Evolutionary conservation across 2,329 filamentous ascomycete species (phyloP), one percentile per base, ranked within the genome.

Genomic region (Raffaelea arxii): DNA sequence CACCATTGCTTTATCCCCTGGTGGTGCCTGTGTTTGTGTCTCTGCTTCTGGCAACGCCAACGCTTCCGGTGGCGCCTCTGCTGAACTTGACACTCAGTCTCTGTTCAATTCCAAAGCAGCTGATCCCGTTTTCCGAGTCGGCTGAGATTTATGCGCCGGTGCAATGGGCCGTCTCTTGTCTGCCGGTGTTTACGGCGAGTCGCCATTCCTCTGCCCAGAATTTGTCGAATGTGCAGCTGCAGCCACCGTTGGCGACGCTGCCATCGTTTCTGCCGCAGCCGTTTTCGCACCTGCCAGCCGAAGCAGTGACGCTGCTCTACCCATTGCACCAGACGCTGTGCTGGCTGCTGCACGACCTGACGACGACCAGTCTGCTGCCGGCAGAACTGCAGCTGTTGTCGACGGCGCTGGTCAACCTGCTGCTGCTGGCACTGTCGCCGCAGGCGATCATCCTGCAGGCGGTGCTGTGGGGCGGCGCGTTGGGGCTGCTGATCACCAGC

Each of bases 351-450:
- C 80, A 86, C 56, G 82, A 86, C 59, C 74, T 97, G 51, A 91
- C 90, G 2, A 91, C 87, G 0, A 94, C 89, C 1, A 96, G 90
- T 63, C 74, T 97, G 37, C 72, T 97, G 44, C 77, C 84, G 2
- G 82, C 92, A 5, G 92, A 98, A 63, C 73, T 96, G 37, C 88
- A 96, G 56, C 72, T 98, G 10, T 75, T 97, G 16, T 91, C 91
- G 1, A 78, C 85, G 35, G 80, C 81, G 2, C 71, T 98, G 14
- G 83, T 96, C 57, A 88, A 94, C 57, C 67, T 96, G 14, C 68
- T 94, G 1, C 62, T 95, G 2, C 76, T 94, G 50, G 80, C 89
- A 0, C 68, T 70, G 6, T 92, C 90, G 0, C 86, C 91, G 0
- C 92, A 97, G 64, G 79, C 83, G 16, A 73, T 87, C 52, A 90